A percentile compares a stretch with the other conserved stretches of the same genome.
Evolutionary conservation across 192 early-diverging fungal genomes (phyloP).

Genomic region (Backusella liffmaniae): DNA sequence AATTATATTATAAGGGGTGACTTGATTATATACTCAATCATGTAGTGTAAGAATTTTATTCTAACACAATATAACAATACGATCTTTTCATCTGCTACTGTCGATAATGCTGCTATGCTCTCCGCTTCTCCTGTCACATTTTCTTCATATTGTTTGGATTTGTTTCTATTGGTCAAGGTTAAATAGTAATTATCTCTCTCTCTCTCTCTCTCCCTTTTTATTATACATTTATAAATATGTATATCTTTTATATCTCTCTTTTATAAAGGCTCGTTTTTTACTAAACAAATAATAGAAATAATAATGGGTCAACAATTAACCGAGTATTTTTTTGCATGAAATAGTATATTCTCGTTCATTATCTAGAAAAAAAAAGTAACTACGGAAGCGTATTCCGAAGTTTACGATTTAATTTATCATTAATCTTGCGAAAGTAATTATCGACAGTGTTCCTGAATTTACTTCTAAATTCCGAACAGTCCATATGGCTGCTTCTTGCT

Average conservation of each 20-base stretch:
- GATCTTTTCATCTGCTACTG: not conserved
- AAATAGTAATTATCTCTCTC: not conserved
- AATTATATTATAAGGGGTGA: not conserved
- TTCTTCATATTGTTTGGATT: not conserved
- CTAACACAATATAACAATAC: too few species aligned
- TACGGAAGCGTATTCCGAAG: not conserved
- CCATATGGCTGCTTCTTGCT: too few species aligned
- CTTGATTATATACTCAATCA: not conserved
- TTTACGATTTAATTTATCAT: not conserved
- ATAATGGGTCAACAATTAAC: not conserved
- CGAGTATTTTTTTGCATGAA: not conserved
- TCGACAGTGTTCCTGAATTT: not conserved
- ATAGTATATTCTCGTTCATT: not conserved
- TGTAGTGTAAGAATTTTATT: not conserved
- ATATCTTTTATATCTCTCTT: too few species aligned
- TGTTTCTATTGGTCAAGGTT: not conserved
- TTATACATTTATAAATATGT: too few species aligned
- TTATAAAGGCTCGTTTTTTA: too few species aligned
- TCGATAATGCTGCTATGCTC: not conserved
- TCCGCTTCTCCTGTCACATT: not conserved
- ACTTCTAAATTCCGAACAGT: too few species aligned
- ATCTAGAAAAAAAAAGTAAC: not conserved
- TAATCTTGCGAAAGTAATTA: not conserved
- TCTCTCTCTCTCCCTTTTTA: not conserved
- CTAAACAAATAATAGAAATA: too few species aligned